Evolutionary conservation across 78 protist genomes (phyloP).

Genomic region (Andalucia godoyi): DNA sequence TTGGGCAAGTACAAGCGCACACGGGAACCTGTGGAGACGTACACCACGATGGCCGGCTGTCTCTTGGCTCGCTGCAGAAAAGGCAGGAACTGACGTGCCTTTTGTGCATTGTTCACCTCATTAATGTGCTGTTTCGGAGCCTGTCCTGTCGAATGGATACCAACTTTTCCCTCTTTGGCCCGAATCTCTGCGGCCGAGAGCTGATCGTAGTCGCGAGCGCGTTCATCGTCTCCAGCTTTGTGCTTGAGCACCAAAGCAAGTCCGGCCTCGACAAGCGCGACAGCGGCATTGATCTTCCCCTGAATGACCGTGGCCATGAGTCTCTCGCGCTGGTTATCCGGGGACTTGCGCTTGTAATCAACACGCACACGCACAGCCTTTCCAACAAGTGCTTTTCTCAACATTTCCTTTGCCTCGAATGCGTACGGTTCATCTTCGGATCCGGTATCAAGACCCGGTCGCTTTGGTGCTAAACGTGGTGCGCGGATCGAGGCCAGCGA

Average conservation of each 20-base stretch:
- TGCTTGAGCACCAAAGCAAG: slow-evolving; percentile 8
- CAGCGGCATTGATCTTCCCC: slow-evolving; percentile 12
- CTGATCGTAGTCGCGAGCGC: slow-evolving; percentile 10
- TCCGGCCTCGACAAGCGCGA: slow-evolving; percentile 24
- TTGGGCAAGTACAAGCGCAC: slow-evolving; percentile 1
- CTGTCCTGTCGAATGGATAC: neutral
- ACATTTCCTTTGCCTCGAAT: slow-evolving; percentile 25
- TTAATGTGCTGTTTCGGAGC: neutral
- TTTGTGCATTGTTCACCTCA: neutral
- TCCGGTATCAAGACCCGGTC: neutral
- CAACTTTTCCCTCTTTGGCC: slow-evolving; percentile 18
- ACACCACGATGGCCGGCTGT: neutral
- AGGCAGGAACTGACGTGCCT: slow-evolving; percentile 11
- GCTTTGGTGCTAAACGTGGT: slow-evolving; percentile 8
- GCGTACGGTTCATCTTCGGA: slow-evolving; percentile 1
- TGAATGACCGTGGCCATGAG: neutral
- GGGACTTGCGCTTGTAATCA: neutral
- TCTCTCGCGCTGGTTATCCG: neutral
- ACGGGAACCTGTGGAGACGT: slow-evolving; percentile 19
- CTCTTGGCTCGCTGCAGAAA: slow-evolving; percentile 11
- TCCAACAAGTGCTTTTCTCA: slow-evolving; percentile 16
- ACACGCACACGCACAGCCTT: neutral
- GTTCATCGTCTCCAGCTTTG: slow-evolving; percentile 11
- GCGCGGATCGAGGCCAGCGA: neutral
- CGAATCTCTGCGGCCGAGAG: slow-evolving; percentile 22